Evolutionary conservation across 1,139 yeast genomes (phyloP).

Genomic region (Kodamaea fungicola): DNA sequence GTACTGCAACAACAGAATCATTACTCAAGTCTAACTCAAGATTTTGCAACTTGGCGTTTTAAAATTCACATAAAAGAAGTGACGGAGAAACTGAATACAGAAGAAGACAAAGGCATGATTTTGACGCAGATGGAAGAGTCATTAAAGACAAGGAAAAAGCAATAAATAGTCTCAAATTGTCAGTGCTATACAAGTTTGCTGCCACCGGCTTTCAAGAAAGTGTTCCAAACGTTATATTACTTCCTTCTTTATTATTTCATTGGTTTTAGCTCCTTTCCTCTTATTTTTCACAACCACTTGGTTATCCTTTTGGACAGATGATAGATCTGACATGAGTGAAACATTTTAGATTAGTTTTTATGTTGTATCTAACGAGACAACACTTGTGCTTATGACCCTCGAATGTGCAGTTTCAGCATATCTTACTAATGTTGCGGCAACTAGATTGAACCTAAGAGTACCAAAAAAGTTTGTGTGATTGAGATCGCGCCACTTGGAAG

Average conservation of each 20-base stretch:
- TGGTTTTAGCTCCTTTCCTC: slow-evolving; percentile 51
- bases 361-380: slow-evolving; percentile 50
- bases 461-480: slow-evolving; percentile 41
- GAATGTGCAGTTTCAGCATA: slow-evolving; percentile 49
- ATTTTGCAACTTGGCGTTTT: slow-evolving; percentile 52
- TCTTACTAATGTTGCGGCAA: slow-evolving; percentile 45
- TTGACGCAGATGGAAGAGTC: slow-evolving; percentile 11
- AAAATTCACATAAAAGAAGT: slow-evolving; percentile 23
- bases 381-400: slow-evolving; percentile 31
- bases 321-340: slow-evolving; percentile 48
- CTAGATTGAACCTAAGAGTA: slow-evolving; percentile 37
- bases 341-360: slow-evolving; percentile 73
- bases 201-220: slow-evolving; percentile 12
- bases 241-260: slow-evolving; percentile 16
- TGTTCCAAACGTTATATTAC: slow-evolving; percentile 16
- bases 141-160: slow-evolving; percentile 16
- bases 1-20: slow-evolving; percentile 56
- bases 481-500: slow-evolving; percentile 67
- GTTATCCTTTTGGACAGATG: slow-evolving; percentile 79
- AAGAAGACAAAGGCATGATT: background rate
- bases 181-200: slow-evolving; percentile 14
- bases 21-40: slow-evolving; percentile 41
- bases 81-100: slow-evolving; percentile 13
- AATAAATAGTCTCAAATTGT: slow-evolving; percentile 13
- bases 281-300: slow-evolving; percentile 71